Base-by-base conservation (phyloP, 2,329 filamentous ascomycete genomes). In the Periconia macrospinosa region DNA sequence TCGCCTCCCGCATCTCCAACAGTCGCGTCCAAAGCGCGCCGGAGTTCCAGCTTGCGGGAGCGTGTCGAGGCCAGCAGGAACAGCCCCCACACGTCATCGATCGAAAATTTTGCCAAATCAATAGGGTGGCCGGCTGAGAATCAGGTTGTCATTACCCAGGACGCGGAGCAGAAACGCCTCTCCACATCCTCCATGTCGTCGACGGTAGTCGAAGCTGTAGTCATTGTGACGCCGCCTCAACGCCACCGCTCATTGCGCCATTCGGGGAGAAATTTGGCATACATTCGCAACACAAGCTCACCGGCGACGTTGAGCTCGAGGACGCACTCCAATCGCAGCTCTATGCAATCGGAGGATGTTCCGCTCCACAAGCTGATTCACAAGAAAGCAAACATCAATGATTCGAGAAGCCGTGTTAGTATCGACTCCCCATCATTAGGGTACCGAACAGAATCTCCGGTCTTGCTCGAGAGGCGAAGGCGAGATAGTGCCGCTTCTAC, bases 151-250 rank as follows among this genome's bases (percentile, higher is more conserved):
- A n/a, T 37, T 37, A 3, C 15, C 33, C 33, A 13, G 15, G 49
- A 49, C 2, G 56, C 61, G 10, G 69, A 71, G 35, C 63, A 63
- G 37, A 75, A 75, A 57, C 76, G 82, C 42, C 70, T 78, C 18
- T 85, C 83, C 14, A 76, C 67, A 15, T 68, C 78, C 2, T 85
- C 83, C 2, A 77, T 77, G 19, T 75, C 78, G 11, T 85, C 83
- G 6, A 83, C 81, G 0, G 74, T 85, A 15, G 81, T 77, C 8
- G 75, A 83, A 69, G 83, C 80, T 13, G 75, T 82, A 63, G 81
- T 85, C 30, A 76, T 84, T 43, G 75, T 81, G 17, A 76, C 76
- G 15, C 78, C 79, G 3, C 78, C 76, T 40, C 76, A 74, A 55
- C 70, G 75, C 37, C 74, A 68, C 49, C 69, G 63, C 23, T 78